These are phyloP conservation scores for Alternaria conjuncta DNA, from an alignment of 2,329 filamentous ascomycete genomes.

Conservation along the genomic window DNA sequence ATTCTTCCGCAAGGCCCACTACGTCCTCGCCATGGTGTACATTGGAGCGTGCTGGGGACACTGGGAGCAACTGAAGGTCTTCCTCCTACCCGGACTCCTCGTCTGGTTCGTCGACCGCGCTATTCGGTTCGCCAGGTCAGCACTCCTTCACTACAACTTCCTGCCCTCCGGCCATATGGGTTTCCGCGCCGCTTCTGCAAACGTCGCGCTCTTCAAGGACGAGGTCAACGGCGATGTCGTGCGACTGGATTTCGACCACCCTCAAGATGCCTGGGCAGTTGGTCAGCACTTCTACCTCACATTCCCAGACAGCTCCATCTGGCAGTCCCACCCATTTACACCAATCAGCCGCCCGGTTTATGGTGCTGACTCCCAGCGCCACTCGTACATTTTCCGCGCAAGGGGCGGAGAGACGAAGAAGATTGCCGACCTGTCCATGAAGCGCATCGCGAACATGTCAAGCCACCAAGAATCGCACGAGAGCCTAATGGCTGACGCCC, in stretches of 20 bases:
- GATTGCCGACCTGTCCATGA: slow-evolving; percentile 40
- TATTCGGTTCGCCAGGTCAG: slow-evolving; percentile 64
- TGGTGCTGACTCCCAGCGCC: slow-evolving; percentile 31
- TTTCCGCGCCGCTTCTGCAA: slow-evolving; percentile 34
- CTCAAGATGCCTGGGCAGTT: slow-evolving; percentile 66
- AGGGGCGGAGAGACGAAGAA: slow-evolving; percentile 43
- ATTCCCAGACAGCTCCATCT: slow-evolving; percentile 70
- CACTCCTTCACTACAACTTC: slow-evolving; percentile 62
- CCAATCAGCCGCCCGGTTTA: slow-evolving; percentile 35
- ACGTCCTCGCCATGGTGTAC: slow-evolving; percentile 75
- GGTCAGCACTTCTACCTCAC: slow-evolving; percentile 76
- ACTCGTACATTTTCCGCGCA: slow-evolving; percentile 47
- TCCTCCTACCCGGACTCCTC: slow-evolving; percentile 59
- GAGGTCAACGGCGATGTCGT: slow-evolving; percentile 60
- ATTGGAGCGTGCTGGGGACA: slow-evolving; percentile 79
- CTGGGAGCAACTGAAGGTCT: slow-evolving; percentile 65
- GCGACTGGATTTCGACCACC: slow-evolving; percentile 69
- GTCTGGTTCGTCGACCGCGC: slow-evolving; percentile 71
- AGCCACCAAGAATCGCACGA: slow-evolving; percentile 31
- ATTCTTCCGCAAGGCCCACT: slow-evolving; percentile 77
- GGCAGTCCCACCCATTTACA: slow-evolving; percentile 75
- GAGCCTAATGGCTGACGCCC: slow-evolving; percentile 29
- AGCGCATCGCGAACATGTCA: slow-evolving; percentile 27
- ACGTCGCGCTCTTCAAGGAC: slow-evolving; percentile 39
- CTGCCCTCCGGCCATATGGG: slow-evolving; percentile 40